Evolutionary conservation across 805 yeast species (phyloP).

Genomic region (Hanseniaspora mollemarum): DNA sequence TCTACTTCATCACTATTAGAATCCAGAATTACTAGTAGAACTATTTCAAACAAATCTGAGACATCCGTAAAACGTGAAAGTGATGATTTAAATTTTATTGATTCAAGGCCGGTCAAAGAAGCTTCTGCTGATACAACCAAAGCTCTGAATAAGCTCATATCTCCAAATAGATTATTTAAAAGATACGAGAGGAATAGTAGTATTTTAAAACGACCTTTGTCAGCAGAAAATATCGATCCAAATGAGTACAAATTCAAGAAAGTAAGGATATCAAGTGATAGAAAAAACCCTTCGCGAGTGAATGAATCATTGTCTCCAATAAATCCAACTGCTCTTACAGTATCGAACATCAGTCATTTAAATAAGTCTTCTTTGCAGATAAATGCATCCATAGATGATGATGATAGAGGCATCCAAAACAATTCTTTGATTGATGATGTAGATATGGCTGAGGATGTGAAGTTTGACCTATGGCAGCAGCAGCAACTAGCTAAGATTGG

Average conservation of each 20-base stretch:
- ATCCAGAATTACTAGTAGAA: not conserved
- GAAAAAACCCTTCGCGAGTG: not conserved
- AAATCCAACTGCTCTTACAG: not conserved
- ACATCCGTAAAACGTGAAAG: not conserved
- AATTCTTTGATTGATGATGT: slow-evolving; percentile 10
- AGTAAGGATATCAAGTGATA: slow-evolving; percentile 2
- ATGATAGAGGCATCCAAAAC: not conserved
- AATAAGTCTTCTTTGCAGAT: not conserved
- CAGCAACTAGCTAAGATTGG: slow-evolving; percentile 26
- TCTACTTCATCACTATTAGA: not conserved
- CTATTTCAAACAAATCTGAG: not conserved
- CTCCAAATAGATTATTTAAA: not conserved
- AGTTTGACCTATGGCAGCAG: slow-evolving; percentile 26
- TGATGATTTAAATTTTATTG: not conserved
- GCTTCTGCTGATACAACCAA: not conserved
- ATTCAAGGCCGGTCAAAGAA: not conserved
- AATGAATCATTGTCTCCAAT: slow-evolving; percentile 9
- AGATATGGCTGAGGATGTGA: slow-evolving; percentile 25
- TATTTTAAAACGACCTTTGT: slow-evolving; percentile 1
- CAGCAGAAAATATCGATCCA: not conserved
- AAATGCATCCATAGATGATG: not conserved
- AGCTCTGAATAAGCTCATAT: not conserved
- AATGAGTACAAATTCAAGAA: not conserved
- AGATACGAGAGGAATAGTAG: slow-evolving; percentile 1
- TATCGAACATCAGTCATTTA: not conserved